phyloP scores from a whole-genome alignment of 345 rosid genomes.

The Durio zibethinus region DNA sequence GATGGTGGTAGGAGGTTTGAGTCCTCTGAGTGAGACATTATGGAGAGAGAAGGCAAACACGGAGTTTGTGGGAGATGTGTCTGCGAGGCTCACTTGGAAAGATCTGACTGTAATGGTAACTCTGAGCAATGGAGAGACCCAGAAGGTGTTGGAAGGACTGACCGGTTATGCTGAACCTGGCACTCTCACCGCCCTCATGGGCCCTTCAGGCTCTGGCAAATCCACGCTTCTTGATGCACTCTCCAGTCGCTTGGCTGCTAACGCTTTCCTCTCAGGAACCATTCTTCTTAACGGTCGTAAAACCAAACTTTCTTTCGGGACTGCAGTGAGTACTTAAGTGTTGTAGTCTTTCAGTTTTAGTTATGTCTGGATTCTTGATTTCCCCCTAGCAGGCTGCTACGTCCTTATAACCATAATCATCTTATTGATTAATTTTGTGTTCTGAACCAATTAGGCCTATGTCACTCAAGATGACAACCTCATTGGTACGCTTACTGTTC shows the following conservation, averaged over 20 bases:
- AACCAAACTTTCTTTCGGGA: constrained; percentile 92
- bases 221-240: constrained; percentile 92
- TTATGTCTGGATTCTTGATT: background rate
- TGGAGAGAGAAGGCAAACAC: constrained; percentile 65
- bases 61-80: constrained; percentile 69
- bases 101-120: constrained; percentile 85
- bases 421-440: background rate
- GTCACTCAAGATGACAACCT: constrained; percentile 98
- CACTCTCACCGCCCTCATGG: constrained; percentile 78
- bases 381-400: too few species aligned
- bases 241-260: constrained; percentile 78
- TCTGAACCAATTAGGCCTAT: constrained; percentile 51
- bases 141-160: constrained; percentile 75
- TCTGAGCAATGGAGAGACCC: constrained; percentile 62
- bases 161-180: constrained; percentile 94
- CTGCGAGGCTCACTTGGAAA: constrained; percentile 86
- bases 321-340: constrained; percentile 66
- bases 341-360: background rate
- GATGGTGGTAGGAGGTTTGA: constrained; percentile 49
- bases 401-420: too few species aligned
- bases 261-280: constrained; percentile 82
- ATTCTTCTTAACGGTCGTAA: constrained; percentile 83
- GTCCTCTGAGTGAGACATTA: constrained; percentile 73
- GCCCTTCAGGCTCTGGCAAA: constrained; percentile 94
- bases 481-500: constrained; percentile 87